Evolutionary conservation across 176 grass and related monocot species (phyloP).

Genomic region (Aegilops umbellulata): DNA sequence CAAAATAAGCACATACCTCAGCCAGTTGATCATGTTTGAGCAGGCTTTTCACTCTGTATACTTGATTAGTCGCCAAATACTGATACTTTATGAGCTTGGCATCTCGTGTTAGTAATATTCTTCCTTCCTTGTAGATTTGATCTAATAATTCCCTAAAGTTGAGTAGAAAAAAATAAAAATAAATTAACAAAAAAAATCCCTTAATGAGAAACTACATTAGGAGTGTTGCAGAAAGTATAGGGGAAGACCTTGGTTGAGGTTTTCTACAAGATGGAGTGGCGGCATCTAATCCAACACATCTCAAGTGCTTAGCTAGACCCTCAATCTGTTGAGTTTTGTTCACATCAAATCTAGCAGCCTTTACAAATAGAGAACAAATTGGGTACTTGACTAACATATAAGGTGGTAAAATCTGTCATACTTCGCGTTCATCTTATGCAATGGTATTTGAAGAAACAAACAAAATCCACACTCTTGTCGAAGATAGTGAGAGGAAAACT

Average conservation of each 20-base stretch:
- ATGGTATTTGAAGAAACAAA: neutral
- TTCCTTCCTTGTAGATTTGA: slow-evolving; percentile 87
- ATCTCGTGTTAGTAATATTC: slow-evolving; percentile 84
- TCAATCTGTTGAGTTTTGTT: slow-evolving; percentile 62
- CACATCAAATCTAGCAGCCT: neutral
- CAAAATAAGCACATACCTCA: slow-evolving; percentile 59
- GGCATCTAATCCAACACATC: slow-evolving; percentile 97
- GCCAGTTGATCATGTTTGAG: slow-evolving; percentile 93
- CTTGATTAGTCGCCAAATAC: slow-evolving; percentile 79
- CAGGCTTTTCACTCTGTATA: slow-evolving; percentile 88
- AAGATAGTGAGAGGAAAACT: neutral
- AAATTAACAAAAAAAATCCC: neutral
- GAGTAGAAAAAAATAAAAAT: slow-evolving; percentile 13
- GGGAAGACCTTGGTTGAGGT: slow-evolving; percentile 77
- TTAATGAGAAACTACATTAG: slow-evolving; percentile 11
- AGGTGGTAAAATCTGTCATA: neutral
- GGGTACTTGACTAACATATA: neutral
- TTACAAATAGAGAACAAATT: slow-evolving; percentile 9
- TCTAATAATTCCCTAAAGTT: slow-evolving; percentile 73
- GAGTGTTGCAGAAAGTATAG: slow-evolving; percentile 10
- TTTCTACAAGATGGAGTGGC: slow-evolving; percentile 73
- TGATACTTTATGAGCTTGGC: slow-evolving; percentile 86
- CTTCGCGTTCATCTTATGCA: neutral
- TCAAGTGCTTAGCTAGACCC: slow-evolving; percentile 89
- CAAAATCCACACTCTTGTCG: neutral